These are phyloP conservation scores for Penicillium sp. DNA, from an alignment of 2,329 filamentous ascomycete species.

Conservation along the genomic window DNA sequence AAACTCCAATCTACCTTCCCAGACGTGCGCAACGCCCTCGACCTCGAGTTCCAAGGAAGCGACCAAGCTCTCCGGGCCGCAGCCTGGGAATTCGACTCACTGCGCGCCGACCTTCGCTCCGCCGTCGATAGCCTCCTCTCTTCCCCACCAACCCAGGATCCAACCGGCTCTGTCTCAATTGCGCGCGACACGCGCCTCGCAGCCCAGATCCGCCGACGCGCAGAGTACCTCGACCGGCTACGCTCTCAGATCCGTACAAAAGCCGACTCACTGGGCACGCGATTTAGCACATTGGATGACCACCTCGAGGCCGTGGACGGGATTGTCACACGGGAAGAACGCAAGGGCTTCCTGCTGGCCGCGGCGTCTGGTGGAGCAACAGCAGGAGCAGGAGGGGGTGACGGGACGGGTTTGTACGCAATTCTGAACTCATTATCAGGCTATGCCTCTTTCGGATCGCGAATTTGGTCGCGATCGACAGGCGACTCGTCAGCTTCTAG, in stretches of 20 bases:
- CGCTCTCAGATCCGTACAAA: slow-evolving; percentile 34
- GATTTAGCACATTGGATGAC: slow-evolving; percentile 35
- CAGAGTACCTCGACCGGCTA: slow-evolving; percentile 35
- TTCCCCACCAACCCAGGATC: slow-evolving; percentile 16
- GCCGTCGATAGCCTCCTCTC: slow-evolving; percentile 36
- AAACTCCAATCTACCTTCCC: slow-evolving; percentile 30
- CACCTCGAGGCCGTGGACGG: slow-evolving; percentile 35
- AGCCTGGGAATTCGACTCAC: slow-evolving; percentile 34
- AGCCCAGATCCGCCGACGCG: slow-evolving; percentile 31
- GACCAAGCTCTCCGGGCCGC: slow-evolving; percentile 33
- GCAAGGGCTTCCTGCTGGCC: slow-evolving; percentile 3
- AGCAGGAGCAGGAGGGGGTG: not conserved
- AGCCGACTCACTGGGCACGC: slow-evolving; percentile 28
- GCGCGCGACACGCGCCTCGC: slow-evolving; percentile 30
- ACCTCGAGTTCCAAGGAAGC: slow-evolving; percentile 39
- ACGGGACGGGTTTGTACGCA: slow-evolving; percentile 2
- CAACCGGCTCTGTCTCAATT: slow-evolving; percentile 10
- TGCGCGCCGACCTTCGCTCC: slow-evolving; percentile 37
- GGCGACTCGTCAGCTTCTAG: not conserved
- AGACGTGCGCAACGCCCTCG: slow-evolving; percentile 34
- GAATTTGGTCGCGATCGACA: slow-evolving; percentile 9
- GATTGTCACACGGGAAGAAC: slow-evolving; percentile 29
- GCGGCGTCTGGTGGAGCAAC: not conserved
- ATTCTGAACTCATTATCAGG: slow-evolving; percentile 16
- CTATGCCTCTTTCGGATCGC: slow-evolving; percentile 14